A percentile compares a stretch with the other conserved stretches of the same genome.
Conservation (phyloP, 257 asterid genomes). For the Voacanga thouarsii region DNA sequence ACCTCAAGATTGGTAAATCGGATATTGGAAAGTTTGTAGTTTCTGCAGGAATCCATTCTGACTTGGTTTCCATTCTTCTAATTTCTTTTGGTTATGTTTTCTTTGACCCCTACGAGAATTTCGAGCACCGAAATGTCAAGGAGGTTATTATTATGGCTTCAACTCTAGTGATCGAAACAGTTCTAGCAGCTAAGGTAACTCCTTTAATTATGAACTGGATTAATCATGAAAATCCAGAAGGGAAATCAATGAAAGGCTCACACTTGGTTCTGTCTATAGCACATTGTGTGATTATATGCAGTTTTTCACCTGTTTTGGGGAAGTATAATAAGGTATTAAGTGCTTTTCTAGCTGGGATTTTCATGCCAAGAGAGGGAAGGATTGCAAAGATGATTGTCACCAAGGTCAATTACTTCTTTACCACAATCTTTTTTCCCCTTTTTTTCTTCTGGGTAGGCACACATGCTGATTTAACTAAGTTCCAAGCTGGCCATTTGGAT, state of each 20-base stretch:
- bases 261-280: constrained; percentile 73
- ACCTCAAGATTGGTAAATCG: constrained; percentile 85
- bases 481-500: constrained; percentile 26
- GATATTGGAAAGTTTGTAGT: constrained; percentile 85
- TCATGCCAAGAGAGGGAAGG: constrained; percentile 94
- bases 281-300: constrained; percentile 49
- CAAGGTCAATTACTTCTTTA: constrained; percentile 65
- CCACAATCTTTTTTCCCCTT: constrained; percentile 65
- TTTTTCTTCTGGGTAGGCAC: constrained; percentile 90
- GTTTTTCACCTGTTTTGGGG: constrained; percentile 50
- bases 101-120: constrained; percentile 46
- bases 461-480: constrained; percentile 41
- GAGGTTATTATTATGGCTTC: constrained; percentile 31
- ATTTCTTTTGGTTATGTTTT: constrained; percentile 56
- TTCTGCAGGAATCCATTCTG: constrained; percentile 69
- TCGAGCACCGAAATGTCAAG: constrained; percentile 25
- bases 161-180: constrained; percentile 34
- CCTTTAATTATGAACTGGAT: constrained; percentile 84
- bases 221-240: constrained; percentile 80
- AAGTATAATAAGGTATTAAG: constrained; percentile 57
- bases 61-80: constrained; percentile 51
- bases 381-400: constrained; percentile 68
- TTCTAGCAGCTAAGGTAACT: constrained; percentile 59
- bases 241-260: constrained; percentile 88
- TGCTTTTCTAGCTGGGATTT: constrained; percentile 76